phyloP scores from a whole-genome alignment of 768 basidiomycete genomes.

The Russula virescens region DNA sequence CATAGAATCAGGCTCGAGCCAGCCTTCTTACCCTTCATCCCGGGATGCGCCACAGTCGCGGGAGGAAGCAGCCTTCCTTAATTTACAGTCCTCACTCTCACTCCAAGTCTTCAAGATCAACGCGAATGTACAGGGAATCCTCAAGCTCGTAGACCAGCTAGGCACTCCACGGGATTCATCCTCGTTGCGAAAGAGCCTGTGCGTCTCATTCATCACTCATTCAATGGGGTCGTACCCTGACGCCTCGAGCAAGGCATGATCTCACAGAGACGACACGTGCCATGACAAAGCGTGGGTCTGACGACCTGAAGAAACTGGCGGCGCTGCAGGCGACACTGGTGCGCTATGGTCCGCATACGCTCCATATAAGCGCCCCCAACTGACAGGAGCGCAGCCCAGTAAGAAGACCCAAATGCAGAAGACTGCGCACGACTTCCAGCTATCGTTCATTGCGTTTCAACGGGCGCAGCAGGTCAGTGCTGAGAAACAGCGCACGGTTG shows the following conservation, averaged over 20 bases:
- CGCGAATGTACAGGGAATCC: constrained; percentile 91
- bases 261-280: constrained; percentile 90
- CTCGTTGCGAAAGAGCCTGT: constrained; percentile 78
- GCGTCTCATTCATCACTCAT: constrained; percentile 31
- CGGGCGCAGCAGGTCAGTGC: constrained; percentile 86
- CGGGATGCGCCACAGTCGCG: constrained; percentile 34
- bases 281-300: constrained; percentile 91
- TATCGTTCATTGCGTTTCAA: constrained; percentile 88
- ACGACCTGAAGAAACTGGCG: constrained; percentile 87
- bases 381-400: constrained; percentile 47
- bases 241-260: constrained; percentile 59
- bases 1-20: constrained; percentile 41
- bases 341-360: constrained; percentile 25
- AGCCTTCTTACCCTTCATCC: constrained; percentile 29
- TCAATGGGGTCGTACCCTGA: background rate
- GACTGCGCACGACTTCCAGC: constrained; percentile 87
- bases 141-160: constrained; percentile 94
- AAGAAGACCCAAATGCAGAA: constrained; percentile 84
- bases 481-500: constrained; percentile 83
- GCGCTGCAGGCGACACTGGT: constrained; percentile 58
- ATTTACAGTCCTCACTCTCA: constrained; percentile 72
- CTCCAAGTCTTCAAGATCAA: constrained; percentile 99
- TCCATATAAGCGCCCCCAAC: background rate
- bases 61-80: constrained; percentile 71
- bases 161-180: constrained; percentile 81